Base-by-base conservation (phyloP, 1,284 basidiomycete genomes). In the Apiotrichum sp. region DNA sequence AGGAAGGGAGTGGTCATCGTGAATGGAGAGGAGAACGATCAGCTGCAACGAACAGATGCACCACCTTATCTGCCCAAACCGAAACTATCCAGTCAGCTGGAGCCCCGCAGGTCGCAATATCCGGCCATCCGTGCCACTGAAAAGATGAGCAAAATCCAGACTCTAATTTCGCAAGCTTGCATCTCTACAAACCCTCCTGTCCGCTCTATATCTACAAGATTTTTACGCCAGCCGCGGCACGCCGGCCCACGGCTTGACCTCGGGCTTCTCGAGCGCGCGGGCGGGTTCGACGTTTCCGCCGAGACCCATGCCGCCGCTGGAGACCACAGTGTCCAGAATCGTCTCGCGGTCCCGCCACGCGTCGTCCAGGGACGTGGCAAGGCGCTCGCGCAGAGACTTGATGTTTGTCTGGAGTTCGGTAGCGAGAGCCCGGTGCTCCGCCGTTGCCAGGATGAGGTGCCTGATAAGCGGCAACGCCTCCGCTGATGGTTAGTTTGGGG, bases 271-370 rank as follows among this genome's bases (percentile, higher is more conserved):
- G 22, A 64, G 57, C 49, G 61, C 67, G 39, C 61, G 56, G 14
- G 67, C 66, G 3, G 55, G 46, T 16, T 40, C 49, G 32, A 61
- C 48, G 16, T 63, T 63, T 13, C 32, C 46, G 11, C 65, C 68
- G 34, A 72, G 59, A 1, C 70, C 69, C 57, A 67, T 64, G 2
- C 73, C 73, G 2, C 71, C 73, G 10, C 56, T 60, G 45, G 65
- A 63, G 11, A 56, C 59, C 6, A 65, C 70, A 14, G 58, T 65
- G 16, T 63, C 57, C 46, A 75, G 50, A 4, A 75, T 66, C 3
- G 50, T 55, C 11, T 62, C 57, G 42, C 73, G 56, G 52, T 68
- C 71, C 22, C 50, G 44, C 75, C 75, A 77, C n/a, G 72, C 71
- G 13, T 64, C 59, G n/a, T 67, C 67, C 14, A 77, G 59, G 3